phyloP scores from a whole-genome alignment of 2,329 filamentous ascomycete species.

The Neofusicoccum kwambonambiense region DNA sequence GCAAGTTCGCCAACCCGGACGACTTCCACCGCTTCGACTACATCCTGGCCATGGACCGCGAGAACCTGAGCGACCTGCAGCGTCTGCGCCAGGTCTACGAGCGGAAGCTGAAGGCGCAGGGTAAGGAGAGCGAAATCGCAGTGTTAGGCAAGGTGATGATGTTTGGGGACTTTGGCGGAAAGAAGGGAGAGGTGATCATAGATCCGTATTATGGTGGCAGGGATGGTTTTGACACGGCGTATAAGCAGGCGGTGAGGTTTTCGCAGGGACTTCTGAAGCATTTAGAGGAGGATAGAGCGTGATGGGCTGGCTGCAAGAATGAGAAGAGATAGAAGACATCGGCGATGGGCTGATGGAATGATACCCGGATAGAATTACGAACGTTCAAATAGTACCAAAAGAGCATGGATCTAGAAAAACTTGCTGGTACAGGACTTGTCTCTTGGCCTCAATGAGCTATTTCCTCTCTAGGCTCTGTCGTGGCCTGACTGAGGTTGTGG shows the following conservation, averaged over 20 bases:
- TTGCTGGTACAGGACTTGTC: neutral
- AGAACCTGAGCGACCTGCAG: constrained; percentile 72
- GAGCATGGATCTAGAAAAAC: neutral
- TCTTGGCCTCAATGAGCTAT: too few species aligned
- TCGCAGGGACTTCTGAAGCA: constrained; percentile 71
- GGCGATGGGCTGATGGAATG: neutral
- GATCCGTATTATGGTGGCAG: constrained; percentile 93
- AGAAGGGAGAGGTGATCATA: constrained; percentile 63
- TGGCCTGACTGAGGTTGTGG: too few species aligned
- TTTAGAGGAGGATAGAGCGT: constrained; percentile 38
- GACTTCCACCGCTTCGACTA: constrained; percentile 91
- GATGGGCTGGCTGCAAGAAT: neutral
- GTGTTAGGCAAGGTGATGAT: constrained; percentile 63
- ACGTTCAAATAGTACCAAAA: neutral
- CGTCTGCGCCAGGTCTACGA: constrained; percentile 56
- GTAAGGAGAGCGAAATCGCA: constrained; percentile 33
- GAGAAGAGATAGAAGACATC: neutral
- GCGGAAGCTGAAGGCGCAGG: constrained; percentile 36
- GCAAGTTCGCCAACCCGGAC: constrained; percentile 63
- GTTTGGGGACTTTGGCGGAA: constrained; percentile 78
- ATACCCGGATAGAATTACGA: constrained; percentile 9
- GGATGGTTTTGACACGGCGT: constrained; percentile 81
- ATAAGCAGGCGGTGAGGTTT: constrained; percentile 77
- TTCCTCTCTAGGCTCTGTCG: too few species aligned
- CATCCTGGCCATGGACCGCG: constrained; percentile 89